Base-by-base conservation (phyloP, 192 early-diverging fungal genomes). In the Coemansia sp. region DNA sequence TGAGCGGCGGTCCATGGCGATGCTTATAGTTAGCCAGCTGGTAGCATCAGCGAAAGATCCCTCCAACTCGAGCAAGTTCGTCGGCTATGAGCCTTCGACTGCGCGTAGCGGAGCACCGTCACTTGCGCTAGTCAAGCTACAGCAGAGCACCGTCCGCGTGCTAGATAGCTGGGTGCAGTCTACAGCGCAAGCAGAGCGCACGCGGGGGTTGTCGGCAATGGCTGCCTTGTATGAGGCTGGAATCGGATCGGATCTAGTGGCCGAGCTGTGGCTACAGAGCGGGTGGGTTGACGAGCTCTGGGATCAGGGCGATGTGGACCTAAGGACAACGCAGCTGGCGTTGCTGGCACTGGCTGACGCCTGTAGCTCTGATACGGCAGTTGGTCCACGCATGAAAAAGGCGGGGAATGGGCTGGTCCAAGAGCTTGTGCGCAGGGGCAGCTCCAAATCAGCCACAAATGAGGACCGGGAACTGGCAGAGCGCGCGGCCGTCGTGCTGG, bases 271-370 rank as follows among this genome's bases (percentile, higher is more conserved):
- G 59, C 65, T 67, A 31, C 82, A 84, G 18, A 75, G 83, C 25
- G 90, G 89, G 0, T 72, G 93, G 6, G 65, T 93, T 12, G 89
- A 85, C 28, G 90, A 92, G 21, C 83, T 94, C 33, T 85, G 93
- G 83, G 94, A 95, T 62, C 83, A 84, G 45, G 77, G 91, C 42
- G 94, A 95, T 57, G 86, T 90, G 64, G 94, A 95, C 65, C 69
- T 71, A 9, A 79, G 68, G 18, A 72, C 77, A 10, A 85, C 91
- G 6, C 92, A 95, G 69, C 72, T 89, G 21, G 86, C 88, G 1
- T 70, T 89, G 16, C 50, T 79, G 60, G 23, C 28, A 2, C 41
- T 79, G 48, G 77, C 77, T 2, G 77, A 79, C 26, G 65, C 65
- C 3, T 47, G 72, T n/a, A 68, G 70, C 87, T 9, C 86, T 83